These are phyloP conservation scores for Hamamelis virginiana DNA, from an alignment of 164 flowering plant genomes.

Conservation along the genomic window DNA sequence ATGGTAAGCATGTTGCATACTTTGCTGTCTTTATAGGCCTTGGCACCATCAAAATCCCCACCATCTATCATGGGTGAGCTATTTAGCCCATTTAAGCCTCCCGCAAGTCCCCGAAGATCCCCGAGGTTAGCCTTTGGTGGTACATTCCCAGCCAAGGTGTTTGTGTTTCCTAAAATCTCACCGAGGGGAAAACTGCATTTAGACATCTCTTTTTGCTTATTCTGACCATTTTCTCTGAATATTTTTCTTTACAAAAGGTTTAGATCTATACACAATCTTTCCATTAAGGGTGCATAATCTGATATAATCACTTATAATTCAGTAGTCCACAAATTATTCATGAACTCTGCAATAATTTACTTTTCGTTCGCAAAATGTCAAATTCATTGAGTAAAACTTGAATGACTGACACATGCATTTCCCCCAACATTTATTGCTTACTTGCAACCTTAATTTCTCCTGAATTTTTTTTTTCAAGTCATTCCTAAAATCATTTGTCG, in stretches of 20 bases:
- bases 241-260: no score
- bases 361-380: background rate
- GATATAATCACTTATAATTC: no score
- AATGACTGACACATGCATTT: background rate
- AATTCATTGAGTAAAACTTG: background rate
- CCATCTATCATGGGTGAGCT: slow-evolving; percentile 83
- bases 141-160: slow-evolving; percentile 83
- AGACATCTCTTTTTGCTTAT: background rate
- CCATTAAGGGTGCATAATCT: no score
- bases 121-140: slow-evolving; percentile 87
- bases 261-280: no score
- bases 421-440: background rate
- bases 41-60: slow-evolving; percentile 82
- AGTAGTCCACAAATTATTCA: no score
- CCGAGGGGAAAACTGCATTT: background rate
- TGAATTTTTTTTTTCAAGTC: background rate
- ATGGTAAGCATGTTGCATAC: slow-evolving; percentile 92
- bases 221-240: no score
- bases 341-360: background rate
- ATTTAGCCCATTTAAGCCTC: slow-evolving; percentile 64
- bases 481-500: background rate
- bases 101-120: slow-evolving; percentile 70
- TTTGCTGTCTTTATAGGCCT: slow-evolving; percentile 92
- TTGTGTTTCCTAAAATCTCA: slow-evolving; percentile 60
- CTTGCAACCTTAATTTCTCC: background rate